Percentiles rank a stretch among this genome's conserved stretches.
Conservation (phyloP, 805 yeast genomes). For the Schizosaccharomyces osmophilus region DNA sequence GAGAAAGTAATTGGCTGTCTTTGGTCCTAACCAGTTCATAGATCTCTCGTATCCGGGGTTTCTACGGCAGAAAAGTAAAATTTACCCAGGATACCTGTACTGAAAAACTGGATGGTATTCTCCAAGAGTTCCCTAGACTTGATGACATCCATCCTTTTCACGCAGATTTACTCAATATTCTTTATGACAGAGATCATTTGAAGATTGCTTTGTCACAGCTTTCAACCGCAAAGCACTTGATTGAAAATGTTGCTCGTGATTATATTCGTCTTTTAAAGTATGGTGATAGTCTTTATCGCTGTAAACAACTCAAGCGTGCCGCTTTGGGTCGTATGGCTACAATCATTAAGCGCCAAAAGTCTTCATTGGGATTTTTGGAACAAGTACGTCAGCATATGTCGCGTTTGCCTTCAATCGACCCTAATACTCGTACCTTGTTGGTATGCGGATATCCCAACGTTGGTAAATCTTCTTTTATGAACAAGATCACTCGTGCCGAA, state of each 20-base stretch:
- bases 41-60: conserved; percentile 86
- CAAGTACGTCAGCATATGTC: conserved; percentile 98
- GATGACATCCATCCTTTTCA: conserved; percentile 97
- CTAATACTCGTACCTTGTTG: conserved; percentile 88
- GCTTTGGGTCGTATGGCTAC: conserved; percentile 99
- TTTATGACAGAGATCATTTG: conserved; percentile 93
- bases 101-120: conserved; percentile 70
- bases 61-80: conserved; percentile 93
- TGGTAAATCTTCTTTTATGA: conserved; percentile 88
- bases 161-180: conserved; percentile 89
- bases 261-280: conserved; percentile 80
- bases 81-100: conserved; percentile 84
- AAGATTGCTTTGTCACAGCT: conserved; percentile 89
- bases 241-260: conserved; percentile 91
- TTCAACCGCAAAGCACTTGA: conserved; percentile 74
- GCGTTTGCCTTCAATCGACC: conserved; percentile 92
- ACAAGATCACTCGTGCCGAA: conserved; percentile 87
- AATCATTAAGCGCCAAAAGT: conserved; percentile 80
- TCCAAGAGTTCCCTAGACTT: conserved; percentile 80
- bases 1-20: neutral
- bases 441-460: conserved; percentile 98
- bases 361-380: conserved; percentile 76
- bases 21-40: conserved; percentile 58
- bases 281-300: conserved; percentile 93
- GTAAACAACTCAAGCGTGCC: conserved; percentile 95